Conservation (phyloP, 768 basidiomycete species). For the Paxillus rubicundulus region DNA sequence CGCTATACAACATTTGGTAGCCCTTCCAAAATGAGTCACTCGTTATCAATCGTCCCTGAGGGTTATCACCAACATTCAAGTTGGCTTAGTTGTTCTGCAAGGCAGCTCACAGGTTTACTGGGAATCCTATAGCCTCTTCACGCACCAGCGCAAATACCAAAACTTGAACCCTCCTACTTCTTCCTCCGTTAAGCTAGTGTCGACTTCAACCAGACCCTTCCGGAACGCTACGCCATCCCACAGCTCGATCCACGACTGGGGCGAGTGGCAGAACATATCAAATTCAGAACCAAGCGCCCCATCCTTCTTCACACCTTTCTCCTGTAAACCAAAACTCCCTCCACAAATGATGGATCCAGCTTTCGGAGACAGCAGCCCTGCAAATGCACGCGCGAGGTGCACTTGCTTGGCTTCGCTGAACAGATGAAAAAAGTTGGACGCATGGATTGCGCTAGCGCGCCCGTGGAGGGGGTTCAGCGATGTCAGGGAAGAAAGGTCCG, state of each 20-base stretch:
- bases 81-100: too few species aligned
- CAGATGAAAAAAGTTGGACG: constrained; percentile 42
- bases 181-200: constrained; percentile 12
- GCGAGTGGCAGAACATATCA: constrained; percentile 10
- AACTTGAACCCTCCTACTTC: not conserved
- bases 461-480: constrained; percentile 46
- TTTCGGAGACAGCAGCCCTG: constrained; percentile 19
- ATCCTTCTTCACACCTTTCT: constrained; percentile 2
- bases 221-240: constrained; percentile 25
- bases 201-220: constrained; percentile 34
- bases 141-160: not conserved
- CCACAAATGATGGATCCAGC: constrained; percentile 25
- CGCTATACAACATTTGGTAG: too few species aligned
- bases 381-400: constrained; percentile 15
- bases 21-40: too few species aligned
- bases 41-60: too few species aligned
- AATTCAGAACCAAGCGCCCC: not conserved
- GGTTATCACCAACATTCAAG: too few species aligned
- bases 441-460: constrained; percentile 45
- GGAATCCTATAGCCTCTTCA: not conserved
- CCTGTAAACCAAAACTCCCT: constrained; percentile 12
- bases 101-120: too few species aligned
- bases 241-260: constrained; percentile 15
- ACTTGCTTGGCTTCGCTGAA: constrained; percentile 22
- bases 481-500: constrained; percentile 30